Base-by-base conservation (phyloP, 2,329 filamentous ascomycete genomes). In the Ascocoryne sarcoides region DNA sequence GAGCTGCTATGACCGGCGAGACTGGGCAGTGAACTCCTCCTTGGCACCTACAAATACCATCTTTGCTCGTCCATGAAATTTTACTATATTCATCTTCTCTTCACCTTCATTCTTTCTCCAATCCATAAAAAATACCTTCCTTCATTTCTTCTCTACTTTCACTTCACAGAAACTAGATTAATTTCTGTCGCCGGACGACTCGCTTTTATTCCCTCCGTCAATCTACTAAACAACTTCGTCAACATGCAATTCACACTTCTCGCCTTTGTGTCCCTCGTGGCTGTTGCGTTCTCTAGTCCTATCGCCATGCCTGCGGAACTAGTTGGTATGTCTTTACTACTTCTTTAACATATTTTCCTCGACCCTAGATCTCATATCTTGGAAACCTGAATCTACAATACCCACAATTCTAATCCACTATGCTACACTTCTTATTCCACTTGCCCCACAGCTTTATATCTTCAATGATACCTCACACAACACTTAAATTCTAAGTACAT, bases 201-300 rank as follows among this genome's bases (percentile, higher is more conserved):
- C 42, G 29, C 28, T 37, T 32, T 36, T 28, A 34, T 33, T 15
- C 26, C 28, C 21, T 44, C 38, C n/a, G 17, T 43, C 21, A 44
- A 48, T 39, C 12, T 42, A 32, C 33, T 28, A 43, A 28, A 42
- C 36, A 36, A 20, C 23, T 46, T 40, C 43, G 49, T 43, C 44
- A 53, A 33, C 42, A 58, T 58, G 55, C 53, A 56, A 47, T 56
- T 56, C 51, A 43, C 50, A 31, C 5, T 56, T 44, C 15, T 55
- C 40, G 35, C 54, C 16, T 32, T 58, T 48, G 32, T 55, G 28
- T 52, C 52, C 33, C 38, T 57, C 16, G 47, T 56, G 39, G 51
- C 55, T 39, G 34, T 53, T 45, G 47, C 51, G 30, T 38, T 55
- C 35, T n/a, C n/a, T n/a, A n/a, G n/a, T n/a, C n/a, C n/a, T n/a